Evolutionary conservation across 306 rosid species (phyloP), one percentile per base, ranked within the genome.

Genomic region (Leucaena leucocephala): DNA sequence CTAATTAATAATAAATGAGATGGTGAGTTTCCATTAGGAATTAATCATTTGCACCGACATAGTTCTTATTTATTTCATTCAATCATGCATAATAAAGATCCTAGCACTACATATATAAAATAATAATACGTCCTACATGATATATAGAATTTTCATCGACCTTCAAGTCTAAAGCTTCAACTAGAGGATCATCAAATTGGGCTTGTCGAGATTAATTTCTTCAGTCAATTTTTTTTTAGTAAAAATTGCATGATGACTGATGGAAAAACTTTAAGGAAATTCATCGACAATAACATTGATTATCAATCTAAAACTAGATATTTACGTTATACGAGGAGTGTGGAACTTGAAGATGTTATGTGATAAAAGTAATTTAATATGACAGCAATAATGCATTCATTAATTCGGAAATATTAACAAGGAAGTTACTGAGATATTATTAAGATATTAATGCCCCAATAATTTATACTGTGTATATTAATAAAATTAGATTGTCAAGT

Each of bases 21-120:
- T 48, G 22, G 38, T 65, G 68, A 46, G 67, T 48, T 54, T 43
- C 42, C 46, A 52, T 50, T 67, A 62, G 82, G 66, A 82, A 78
- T 55, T 8, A 55, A 55, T 82, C 58, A 82, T 76, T 72, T 80
- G 80, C 78, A 81, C 57, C 68, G 50, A 64, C 74, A 40, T 22
- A 13, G 44, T 71, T 44, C 15, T 65, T 17, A 19, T 5, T 65
- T 14, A 19, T 43, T 72, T 63, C 12, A 73, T 65, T 0, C 35
- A 63, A 68, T 16, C 33, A 42, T 67, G 4, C 58, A 76, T 42
- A 55, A 49, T 69, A 79, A 75, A 79, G 55, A 69, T 16, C 49
- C 33, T 7, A 58, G 50, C 52, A 27, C 44, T 55, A 71, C 44
- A 15, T 76, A 45, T 45, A 46, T 12, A 46, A 68, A 13, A 15